These are phyloP conservation scores for Calonectria crousiana DNA, from an alignment of 2,329 filamentous ascomycete genomes.

Conservation along the genomic window DNA sequence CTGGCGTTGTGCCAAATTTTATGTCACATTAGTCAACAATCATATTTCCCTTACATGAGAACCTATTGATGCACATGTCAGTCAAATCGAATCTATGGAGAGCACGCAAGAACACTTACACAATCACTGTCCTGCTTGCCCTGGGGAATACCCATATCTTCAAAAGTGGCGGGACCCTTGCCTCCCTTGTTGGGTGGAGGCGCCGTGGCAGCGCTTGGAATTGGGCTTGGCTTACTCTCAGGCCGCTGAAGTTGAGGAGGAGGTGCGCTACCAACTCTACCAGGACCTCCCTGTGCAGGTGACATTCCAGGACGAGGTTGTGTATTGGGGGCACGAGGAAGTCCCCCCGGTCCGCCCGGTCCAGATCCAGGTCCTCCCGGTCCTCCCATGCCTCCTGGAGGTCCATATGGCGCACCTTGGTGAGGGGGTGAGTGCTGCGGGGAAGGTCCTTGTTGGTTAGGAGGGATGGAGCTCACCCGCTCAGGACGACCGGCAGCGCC, in stretches of 20 bases:
- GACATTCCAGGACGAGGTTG: conserved; percentile 37
- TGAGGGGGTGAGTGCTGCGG: conserved; percentile 19
- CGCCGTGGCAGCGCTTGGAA: conserved; percentile 51
- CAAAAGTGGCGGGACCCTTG: conserved; percentile 94
- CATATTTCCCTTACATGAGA: conserved; percentile 39
- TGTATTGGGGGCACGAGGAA: conserved; percentile 40
- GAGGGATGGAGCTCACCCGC: conserved; percentile 49
- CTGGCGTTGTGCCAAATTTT: background rate
- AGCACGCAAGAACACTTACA: conserved; percentile 67
- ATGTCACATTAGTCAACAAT: background rate
- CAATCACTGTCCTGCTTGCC: conserved; percentile 90
- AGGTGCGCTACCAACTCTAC: conserved; percentile 54
- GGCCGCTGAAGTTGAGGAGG: conserved; percentile 47
- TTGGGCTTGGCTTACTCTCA: conserved; percentile 45
- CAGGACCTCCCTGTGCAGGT: conserved; percentile 35
- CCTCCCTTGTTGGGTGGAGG: conserved; percentile 55
- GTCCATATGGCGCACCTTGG: conserved; percentile 13
- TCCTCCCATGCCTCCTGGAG: conserved; percentile 12
- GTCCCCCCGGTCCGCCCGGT: conserved; percentile 19
- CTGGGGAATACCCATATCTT: conserved; percentile 95
- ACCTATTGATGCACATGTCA: conserved; percentile 33
- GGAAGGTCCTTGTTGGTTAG: conserved; percentile 19
- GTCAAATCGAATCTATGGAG: background rate
- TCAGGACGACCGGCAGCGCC: conserved; percentile 48
- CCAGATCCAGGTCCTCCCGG: conserved; percentile 13